Percentiles rank a stretch among this genome's conserved stretches.
These are phyloP conservation scores for Murraya koenigii DNA, from an alignment of 345 rosid genomes.

Conservation along the genomic window DNA sequence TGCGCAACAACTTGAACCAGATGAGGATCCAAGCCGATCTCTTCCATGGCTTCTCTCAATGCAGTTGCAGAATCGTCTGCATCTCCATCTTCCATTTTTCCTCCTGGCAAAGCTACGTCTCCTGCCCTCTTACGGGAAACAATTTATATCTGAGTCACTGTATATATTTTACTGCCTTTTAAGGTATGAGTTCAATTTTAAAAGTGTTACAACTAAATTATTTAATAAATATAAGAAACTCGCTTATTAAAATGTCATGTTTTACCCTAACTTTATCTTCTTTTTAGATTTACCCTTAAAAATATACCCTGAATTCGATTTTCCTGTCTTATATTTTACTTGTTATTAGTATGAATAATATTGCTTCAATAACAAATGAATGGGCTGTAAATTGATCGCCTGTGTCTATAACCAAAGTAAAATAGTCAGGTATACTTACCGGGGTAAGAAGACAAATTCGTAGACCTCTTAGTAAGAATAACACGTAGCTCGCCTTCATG, in stretches of 20 bases:
- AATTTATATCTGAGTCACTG: background rate
- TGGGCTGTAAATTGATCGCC: too few relatives aligned
- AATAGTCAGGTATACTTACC: constrained; percentile 8
- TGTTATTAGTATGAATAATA: too few relatives aligned
- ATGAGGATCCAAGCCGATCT: constrained; percentile 39
- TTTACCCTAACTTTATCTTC: too few relatives aligned
- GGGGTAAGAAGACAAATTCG: constrained; percentile 37
- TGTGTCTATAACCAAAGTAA: background rate
- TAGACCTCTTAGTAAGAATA: constrained; percentile 43
- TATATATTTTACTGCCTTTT: too few relatives aligned
- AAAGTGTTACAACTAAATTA: too few relatives aligned
- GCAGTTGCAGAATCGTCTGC: constrained; percentile 36
- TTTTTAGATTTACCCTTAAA: too few relatives aligned
- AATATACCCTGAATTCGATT: too few relatives aligned
- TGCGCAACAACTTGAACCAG: constrained; percentile 33
- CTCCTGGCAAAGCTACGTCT: constrained; percentile 48
- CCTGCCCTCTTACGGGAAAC: constrained; percentile 17
- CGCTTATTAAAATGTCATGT: too few relatives aligned
- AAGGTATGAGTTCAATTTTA: too few relatives aligned
- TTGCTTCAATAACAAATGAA: too few relatives aligned
- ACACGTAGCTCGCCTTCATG: constrained; percentile 34
- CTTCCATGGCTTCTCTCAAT: constrained; percentile 37
- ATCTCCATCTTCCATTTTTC: constrained; percentile 43
- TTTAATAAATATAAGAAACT: too few relatives aligned
- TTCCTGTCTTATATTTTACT: too few relatives aligned